A percentile compares a stretch with the other conserved stretches of the same genome.
These are phyloP conservation scores for Leptographium lundbergii DNA, from an alignment of 2,329 filamentous ascomycete species.

Conservation along the genomic window DNA sequence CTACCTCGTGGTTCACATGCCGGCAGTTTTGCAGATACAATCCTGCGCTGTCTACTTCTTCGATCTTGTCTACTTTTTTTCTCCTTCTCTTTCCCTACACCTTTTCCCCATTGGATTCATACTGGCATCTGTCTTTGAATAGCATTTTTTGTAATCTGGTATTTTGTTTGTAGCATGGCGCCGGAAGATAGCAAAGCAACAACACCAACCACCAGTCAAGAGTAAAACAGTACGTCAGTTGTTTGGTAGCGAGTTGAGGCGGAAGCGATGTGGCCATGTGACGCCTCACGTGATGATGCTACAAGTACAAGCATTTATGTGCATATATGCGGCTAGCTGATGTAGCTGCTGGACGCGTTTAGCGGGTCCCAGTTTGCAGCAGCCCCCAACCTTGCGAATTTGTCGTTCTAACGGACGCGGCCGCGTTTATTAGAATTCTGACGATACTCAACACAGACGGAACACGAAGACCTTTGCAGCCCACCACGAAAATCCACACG, in stretches of 20 bases:
- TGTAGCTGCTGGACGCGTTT: not conserved
- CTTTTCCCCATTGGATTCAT: constrained; percentile 1
- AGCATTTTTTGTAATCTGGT: constrained; percentile 5
- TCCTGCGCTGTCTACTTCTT: not conserved
- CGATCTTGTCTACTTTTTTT: not conserved
- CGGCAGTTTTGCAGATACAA: not conserved
- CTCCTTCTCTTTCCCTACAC: not conserved
- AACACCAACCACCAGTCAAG: not conserved
- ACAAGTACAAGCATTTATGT: not conserved
- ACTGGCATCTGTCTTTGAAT: constrained; percentile 3
- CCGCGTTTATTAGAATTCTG: constrained; percentile 4
- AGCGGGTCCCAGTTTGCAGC: not conserved
- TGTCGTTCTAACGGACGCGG: not conserved
- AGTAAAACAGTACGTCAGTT: not conserved
- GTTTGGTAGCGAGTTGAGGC: no score
- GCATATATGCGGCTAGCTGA: not conserved
- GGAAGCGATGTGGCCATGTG: not conserved
- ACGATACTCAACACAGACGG: constrained; percentile 2
- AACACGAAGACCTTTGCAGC: not conserved
- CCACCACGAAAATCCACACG: not conserved
- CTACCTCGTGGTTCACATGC: not conserved
- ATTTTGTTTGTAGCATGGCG: constrained; percentile 10
- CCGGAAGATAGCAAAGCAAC: constrained; percentile 8
- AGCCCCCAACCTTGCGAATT: not conserved
- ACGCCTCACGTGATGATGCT: not conserved